Conservation (phyloP, 768 basidiomycete species). For the Lentinula edodes region DNA sequence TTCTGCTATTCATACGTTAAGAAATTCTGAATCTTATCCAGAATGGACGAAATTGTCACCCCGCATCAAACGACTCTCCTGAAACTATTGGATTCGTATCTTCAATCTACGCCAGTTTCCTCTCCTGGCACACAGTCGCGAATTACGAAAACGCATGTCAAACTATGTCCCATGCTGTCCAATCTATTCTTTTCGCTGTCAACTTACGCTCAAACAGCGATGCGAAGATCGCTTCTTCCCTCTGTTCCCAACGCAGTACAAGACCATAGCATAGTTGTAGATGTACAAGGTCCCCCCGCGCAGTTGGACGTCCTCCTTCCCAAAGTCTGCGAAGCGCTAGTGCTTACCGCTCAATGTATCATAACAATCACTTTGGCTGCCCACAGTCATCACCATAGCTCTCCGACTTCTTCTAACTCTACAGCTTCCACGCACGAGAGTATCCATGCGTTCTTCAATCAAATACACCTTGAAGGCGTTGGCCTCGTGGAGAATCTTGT, state of each 20-base stretch:
- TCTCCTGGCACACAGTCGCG: conserved; percentile 17
- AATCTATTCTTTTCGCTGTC: conserved; percentile 57
- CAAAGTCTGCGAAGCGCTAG: conserved; percentile 75
- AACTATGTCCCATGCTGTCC: conserved; percentile 55
- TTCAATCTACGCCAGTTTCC: conserved; percentile 47
- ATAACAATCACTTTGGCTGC: conserved; percentile 56
- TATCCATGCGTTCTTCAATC: conserved; percentile 38
- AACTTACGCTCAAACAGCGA: conserved; percentile 47
- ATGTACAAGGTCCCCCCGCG: conserved; percentile 15
- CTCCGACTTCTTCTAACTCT: conserved; percentile 1
- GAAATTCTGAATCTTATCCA: conserved; percentile 20
- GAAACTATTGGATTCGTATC: conserved; percentile 81
- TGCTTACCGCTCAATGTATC: conserved; percentile 74
- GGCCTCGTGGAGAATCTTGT: conserved; percentile 43
- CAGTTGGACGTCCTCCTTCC: conserved; percentile 68
- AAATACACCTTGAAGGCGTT: conserved; percentile 38
- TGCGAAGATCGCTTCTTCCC: conserved; percentile 39
- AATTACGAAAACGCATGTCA: conserved; percentile 31
- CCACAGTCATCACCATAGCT: conserved; percentile 18
- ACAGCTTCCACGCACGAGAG: conserved; percentile 17
- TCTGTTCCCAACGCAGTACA: background rate
- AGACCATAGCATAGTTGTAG: background rate
- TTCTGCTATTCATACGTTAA: conserved; percentile 11
- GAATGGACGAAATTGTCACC: conserved; percentile 66
- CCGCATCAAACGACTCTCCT: conserved; percentile 86